These are phyloP conservation scores for Nakazawaea pomicola DNA, from an alignment of 805 yeast genomes.

Conservation along the genomic window DNA sequence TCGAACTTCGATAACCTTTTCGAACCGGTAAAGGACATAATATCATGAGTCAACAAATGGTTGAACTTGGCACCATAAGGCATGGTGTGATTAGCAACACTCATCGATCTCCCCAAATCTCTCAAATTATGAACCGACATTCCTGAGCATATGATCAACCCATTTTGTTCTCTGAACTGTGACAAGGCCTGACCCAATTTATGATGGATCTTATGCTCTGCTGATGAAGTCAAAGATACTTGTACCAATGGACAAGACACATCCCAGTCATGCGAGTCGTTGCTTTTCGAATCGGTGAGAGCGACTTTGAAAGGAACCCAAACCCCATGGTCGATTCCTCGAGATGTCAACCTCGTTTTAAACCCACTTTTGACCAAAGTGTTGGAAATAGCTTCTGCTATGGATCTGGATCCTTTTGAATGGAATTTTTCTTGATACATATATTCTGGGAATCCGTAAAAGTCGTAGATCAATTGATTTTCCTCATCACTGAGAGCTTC, in stretches of 20 bases:
- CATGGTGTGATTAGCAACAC: conserved; percentile 19
- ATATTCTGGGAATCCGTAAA: conserved; percentile 63
- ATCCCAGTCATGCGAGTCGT: conserved; percentile 33
- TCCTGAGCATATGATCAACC: conserved; percentile 61
- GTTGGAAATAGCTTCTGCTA: conserved; percentile 41
- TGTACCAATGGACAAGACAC: conserved; percentile 45
- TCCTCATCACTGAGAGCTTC: conserved; percentile 26
- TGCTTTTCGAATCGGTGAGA: conserved; percentile 37
- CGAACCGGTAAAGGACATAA: conserved; percentile 28
- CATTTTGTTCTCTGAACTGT: conserved; percentile 46
- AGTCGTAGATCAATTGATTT: conserved; percentile 66
- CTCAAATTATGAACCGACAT: conserved; percentile 75
- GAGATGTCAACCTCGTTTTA: conserved; percentile 34
- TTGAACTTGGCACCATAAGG: conserved; percentile 56
- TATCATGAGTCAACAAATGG: conserved; percentile 30
- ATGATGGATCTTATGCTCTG: conserved; percentile 38
- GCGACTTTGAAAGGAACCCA: conserved; percentile 81
- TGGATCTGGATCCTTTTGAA: conserved; percentile 34
- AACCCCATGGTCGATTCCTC: conserved; percentile 80
- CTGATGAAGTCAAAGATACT: conserved; percentile 40
- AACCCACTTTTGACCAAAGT: conserved; percentile 39
- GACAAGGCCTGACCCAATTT: conserved; percentile 53
- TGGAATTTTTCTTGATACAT: conserved; percentile 63
- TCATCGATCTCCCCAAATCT: conserved; percentile 37
- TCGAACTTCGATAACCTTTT: conserved; percentile 33